Percentiles rank a stretch among this genome's conserved stretches.
phyloP scores from a whole-genome alignment of 2,329 filamentous ascomycete species.

The Phaeophleospora eucalypticola region DNA sequence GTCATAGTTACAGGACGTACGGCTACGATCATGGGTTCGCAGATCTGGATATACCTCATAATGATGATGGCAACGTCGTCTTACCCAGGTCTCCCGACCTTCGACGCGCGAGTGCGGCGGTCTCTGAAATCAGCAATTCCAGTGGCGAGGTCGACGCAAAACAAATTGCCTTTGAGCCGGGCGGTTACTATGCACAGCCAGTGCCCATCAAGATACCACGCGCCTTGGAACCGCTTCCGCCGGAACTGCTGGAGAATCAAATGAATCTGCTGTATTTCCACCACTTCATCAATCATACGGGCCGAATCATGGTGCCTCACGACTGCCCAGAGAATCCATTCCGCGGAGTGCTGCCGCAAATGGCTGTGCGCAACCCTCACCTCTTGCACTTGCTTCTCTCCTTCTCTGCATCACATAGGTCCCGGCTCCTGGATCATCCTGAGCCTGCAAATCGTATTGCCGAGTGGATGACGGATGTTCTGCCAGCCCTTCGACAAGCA shows the following conservation, averaged over 20 bases:
- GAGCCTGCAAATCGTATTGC: conserved; percentile 76
- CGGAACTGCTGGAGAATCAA: conserved; percentile 61
- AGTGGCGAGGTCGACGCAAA: conserved; percentile 25
- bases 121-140: conserved; percentile 26
- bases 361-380: conserved; percentile 66
- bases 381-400: conserved; percentile 73
- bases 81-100: conserved; percentile 30
- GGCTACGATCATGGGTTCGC: conserved; percentile 67
- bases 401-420: conserved; percentile 80
- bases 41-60: conserved; percentile 66
- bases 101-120: conserved; percentile 29
- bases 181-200: conserved; percentile 66
- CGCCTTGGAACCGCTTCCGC: conserved; percentile 53
- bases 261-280: conserved; percentile 77
- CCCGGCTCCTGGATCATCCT: conserved; percentile 66
- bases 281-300: conserved; percentile 76
- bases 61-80: conserved; percentile 67
- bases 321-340: conserved; percentile 60
- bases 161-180: conserved; percentile 53
- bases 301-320: conserved; percentile 60
- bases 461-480: conserved; percentile 74
- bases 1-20: conserved; percentile 45
- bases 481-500: conserved; percentile 65
- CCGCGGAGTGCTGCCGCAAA: conserved; percentile 57
- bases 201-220: conserved; percentile 62